Conservation (phyloP, 805 yeast genomes). For the Spencermartinsiella europaea region DNA sequence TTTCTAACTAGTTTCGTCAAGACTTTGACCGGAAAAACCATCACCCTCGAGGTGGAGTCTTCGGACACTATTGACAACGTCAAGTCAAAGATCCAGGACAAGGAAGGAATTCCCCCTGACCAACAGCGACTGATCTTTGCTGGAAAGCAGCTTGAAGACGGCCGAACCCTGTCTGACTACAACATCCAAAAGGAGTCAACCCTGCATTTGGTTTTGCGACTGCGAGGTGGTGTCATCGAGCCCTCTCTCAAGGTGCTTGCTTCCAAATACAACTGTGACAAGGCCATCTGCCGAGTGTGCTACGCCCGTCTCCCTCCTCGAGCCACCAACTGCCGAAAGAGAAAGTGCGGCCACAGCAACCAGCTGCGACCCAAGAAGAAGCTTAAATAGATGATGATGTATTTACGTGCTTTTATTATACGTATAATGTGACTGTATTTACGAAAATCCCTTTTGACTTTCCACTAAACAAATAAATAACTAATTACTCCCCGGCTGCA, state of each 20-base stretch:
- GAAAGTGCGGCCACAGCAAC: constrained; percentile 99
- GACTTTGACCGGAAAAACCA: constrained; percentile 45
- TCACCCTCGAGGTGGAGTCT: constrained; percentile 98
- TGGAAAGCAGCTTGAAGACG: constrained; percentile 99
- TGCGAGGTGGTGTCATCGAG: constrained; percentile 99
- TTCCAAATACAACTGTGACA: constrained; percentile 99
- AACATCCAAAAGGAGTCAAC: constrained; percentile 99
- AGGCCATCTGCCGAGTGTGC: constrained; percentile 98
- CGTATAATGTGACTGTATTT: constrained; percentile 1
- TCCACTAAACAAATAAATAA: too few relatives aligned
- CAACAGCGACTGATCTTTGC: constrained; percentile 99
- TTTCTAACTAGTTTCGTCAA: constrained; percentile 28
- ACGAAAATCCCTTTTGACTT: not conserved
- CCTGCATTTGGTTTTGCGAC: constrained; percentile 89
- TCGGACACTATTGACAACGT: constrained; percentile 98
- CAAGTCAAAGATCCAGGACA: constrained; percentile 97
- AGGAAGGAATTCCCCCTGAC: constrained; percentile 99
- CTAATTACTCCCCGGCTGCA: too few relatives aligned
- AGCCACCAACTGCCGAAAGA: constrained; percentile 99
- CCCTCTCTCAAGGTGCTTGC: constrained; percentile 99
- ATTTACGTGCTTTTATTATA: constrained; percentile 7
- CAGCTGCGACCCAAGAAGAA: constrained; percentile 99
- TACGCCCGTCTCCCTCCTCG: constrained; percentile 99
- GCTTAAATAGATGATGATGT: constrained; percentile 70
- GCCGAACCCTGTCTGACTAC: constrained; percentile 98